Evolutionary conservation across 805 yeast genomes (phyloP), one percentile per base, ranked within the genome.

Genomic region (Myxozyma melibiosi): DNA sequence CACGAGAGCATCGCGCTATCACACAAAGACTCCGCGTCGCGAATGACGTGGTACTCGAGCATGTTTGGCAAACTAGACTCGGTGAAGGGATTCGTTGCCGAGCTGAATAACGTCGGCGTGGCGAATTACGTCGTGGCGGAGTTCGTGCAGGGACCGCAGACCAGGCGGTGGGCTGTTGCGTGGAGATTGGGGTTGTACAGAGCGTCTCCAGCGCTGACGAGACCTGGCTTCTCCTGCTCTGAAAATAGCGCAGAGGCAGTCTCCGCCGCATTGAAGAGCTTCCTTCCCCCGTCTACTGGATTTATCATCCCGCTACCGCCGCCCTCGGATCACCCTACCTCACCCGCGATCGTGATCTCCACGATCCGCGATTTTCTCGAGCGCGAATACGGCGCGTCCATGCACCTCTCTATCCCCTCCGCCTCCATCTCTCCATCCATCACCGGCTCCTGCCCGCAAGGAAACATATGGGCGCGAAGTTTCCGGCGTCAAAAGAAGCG

Each of bases 41-140:
- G 27, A 11, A 28, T 20, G 24, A 57, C 45, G 3, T 77, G 80
- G 80, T 77, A 67, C 59, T 71, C 79, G n/a, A 70, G 78, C 5
- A 57, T 76, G 70, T 54, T 75, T 7, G 77, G 77, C 2, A 66
- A 71, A 39, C 57, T 53, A 8, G 49, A 51, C 6, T 61, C 56
- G 11, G 30, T 58, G 28, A 41, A 35, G 25, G 35, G 11, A 5
- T 24, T 63, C 11, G 61, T 65, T 5, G 27, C 28, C 1, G 22
- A 44, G 13, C 56, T 65, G 20, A 44, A 47, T 9, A 18, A 34
- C 22, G 30, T 14, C 6, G 41, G 33, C 4, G 48, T 64, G 5
- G 14, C 13, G 14, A 64, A 64, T 27, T 58, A 51, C 38, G 65
- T 48, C 11, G 50, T 64, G n/a, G 38, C 63, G 6, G 65, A 60